Evolutionary conservation across 148 eudicot genomes (phyloP).

Genomic region (Rhododendron vialii): DNA sequence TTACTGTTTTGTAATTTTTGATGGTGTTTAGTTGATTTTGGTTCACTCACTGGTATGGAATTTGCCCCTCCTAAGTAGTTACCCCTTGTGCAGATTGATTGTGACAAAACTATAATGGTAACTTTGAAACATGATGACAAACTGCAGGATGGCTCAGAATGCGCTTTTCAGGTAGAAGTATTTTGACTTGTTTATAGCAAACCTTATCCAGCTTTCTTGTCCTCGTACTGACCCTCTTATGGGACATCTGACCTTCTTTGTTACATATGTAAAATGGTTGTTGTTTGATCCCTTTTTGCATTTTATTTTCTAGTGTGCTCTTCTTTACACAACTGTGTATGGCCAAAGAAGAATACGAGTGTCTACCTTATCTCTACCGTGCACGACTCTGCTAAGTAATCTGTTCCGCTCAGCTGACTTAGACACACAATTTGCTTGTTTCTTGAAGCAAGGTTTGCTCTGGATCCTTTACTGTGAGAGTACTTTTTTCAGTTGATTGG

Average conservation of each 20-base stretch:
- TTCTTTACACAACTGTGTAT: conserved; percentile 88
- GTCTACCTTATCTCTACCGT: conserved; percentile 81
- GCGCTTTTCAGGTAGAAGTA: conserved; percentile 73
- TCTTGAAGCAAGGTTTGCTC: conserved; percentile 75
- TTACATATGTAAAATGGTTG: neutral
- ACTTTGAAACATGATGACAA: conserved; percentile 93
- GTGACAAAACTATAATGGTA: conserved; percentile 97
- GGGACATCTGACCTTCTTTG: neutral
- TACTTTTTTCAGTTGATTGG: neutral
- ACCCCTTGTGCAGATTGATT: conserved; percentile 68
- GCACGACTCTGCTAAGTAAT: conserved; percentile 79
- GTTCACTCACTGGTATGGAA: neutral
- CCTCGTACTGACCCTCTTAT: neutral
- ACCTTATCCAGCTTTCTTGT: neutral
- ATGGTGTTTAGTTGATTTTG: neutral
- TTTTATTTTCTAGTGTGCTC: conserved; percentile 65
- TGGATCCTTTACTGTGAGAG: neutral
- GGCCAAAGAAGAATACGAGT: conserved; percentile 97
- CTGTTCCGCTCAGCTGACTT: conserved; percentile 91
- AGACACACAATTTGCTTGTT: conserved; percentile 90
- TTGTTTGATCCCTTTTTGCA: neutral
- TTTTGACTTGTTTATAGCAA: neutral
- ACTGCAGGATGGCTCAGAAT: conserved; percentile 86
- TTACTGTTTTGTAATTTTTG: neutral
- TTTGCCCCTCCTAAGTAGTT: conserved; percentile 15